Base-by-base conservation (phyloP, 164 flowering plant genomes). In the Umbellularia californica region DNA sequence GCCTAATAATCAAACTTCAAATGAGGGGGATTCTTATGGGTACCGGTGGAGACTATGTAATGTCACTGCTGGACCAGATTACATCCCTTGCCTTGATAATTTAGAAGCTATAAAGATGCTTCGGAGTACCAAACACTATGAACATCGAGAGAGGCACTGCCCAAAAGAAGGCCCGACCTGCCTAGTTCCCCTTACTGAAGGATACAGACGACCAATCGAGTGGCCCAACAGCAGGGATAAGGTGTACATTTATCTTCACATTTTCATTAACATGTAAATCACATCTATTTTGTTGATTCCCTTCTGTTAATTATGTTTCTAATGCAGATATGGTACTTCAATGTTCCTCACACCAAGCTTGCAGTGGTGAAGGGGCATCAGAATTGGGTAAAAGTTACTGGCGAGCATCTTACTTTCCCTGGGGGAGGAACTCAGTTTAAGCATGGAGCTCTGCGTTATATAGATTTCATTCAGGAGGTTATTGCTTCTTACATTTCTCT, bases 341-440 rank as follows among this genome's bases (percentile, higher is more conserved):
- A 95, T 81, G 97, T 93, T 82, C 98, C 98, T 58, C 99, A 93
- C 76, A 91, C 93, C 69, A 87, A 88, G 83, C 97, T 95, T 77
- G 99, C 92, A 15, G 86, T 81, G 71, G 27, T 86, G 41, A 95
- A 95, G 82, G 99, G 99, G 62, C 98, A 93, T 72, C 99, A 95
- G 76, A 95, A 95, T 79, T 95, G 99, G 99, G 97, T 95, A 50
- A 93, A 95, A 81, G 90, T 92, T 72, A 70, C 84, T 62, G 98
- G 98, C 5, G 97, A 95, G 71, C 90, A 84, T 77, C 97, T 93
- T 65, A 91, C 92, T 52, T 95, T 95, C 81, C 98, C 99, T 69
- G 99, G 98, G 75, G 99, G 98, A 70, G 99, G 99, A 66, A 95
- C 99, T 77, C 99, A 95, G 79, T 93, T 95, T 72, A 90, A 90